These are phyloP conservation scores for Kappamyces sp. DNA, from an alignment of 192 early-diverging fungal species.

Conservation along the genomic window DNA sequence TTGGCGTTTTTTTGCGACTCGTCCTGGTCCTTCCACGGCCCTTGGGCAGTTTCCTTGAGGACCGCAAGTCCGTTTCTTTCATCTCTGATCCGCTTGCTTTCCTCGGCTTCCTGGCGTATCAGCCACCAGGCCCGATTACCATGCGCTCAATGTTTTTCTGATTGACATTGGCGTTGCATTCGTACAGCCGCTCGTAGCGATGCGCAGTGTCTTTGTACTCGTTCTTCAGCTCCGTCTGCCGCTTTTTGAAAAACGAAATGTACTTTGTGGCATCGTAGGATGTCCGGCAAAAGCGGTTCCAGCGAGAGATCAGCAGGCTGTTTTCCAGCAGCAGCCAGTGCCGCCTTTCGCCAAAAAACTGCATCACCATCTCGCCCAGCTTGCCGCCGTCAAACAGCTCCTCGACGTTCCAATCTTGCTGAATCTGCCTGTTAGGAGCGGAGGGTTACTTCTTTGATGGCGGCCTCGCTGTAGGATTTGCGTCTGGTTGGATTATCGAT, in stretches of 20 bases:
- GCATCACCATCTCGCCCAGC: constrained; percentile 23
- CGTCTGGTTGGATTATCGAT: constrained; percentile 26
- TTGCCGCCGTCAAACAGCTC: constrained; percentile 16
- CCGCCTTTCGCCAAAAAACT: constrained; percentile 34
- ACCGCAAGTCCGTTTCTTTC: constrained; percentile 24
- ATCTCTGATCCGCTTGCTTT: constrained; percentile 17
- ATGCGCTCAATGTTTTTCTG: constrained; percentile 20
- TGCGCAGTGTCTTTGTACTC: constrained; percentile 41
- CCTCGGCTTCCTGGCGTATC: constrained; percentile 13
- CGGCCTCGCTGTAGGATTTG: constrained; percentile 14
- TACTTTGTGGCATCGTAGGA: constrained; percentile 33
- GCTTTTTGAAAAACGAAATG: constrained; percentile 28
- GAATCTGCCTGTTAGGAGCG: constrained; percentile 18
- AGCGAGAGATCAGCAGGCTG: constrained; percentile 39
- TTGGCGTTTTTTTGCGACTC: constrained; percentile 12
- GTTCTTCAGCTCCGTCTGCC: constrained; percentile 26
- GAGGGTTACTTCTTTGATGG: constrained; percentile 33
- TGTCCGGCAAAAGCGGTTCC: constrained; percentile 45
- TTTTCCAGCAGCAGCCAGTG: constrained; percentile 31
- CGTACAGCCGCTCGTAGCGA: constrained; percentile 35
- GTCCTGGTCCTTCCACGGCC: constrained; percentile 18
- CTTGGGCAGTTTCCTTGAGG: constrained; percentile 7
- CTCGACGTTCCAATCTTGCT: constrained; percentile 36
- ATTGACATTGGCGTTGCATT: constrained; percentile 15
- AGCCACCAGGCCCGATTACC: neutral